Evolutionary conservation across 2,329 filamentous ascomycete genomes (phyloP), one percentile per base, ranked within the genome.

Genomic region (Cylindrodendrum hubeiense): DNA sequence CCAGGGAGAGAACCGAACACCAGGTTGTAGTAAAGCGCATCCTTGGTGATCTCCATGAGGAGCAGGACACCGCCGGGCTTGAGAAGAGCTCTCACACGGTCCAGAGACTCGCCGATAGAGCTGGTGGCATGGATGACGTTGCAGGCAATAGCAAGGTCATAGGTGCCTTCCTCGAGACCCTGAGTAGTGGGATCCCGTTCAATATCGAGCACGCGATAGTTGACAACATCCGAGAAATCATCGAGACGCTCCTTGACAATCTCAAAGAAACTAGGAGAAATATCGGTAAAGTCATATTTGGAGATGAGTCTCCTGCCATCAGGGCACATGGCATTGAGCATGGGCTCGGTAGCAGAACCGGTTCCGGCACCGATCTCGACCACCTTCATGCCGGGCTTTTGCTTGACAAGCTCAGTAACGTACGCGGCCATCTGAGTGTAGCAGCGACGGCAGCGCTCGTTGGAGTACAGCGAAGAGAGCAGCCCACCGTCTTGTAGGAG

Each of bases 271-370:
- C 76, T 78, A 3, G 79, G 56, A 1, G 80, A 80, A 13, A 84
- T 79, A 57, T 86, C 83, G 0, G 84, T 85, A 70, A 78, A 86
- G 3, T 78, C 80, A 60, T 84, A 86, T 9, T 47, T 28, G 22
- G 57, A 64, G 22, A 59, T 43, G 19, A 60, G 21, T 37, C 24
- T 56, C 26, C 26, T 19, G 44, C 51, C 51, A 17, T 50, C 51
- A 9, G 43, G 59, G 3, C 22, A 47, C 26, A 84, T 66, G 9
- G 67, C 60, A 6, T 74, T 65, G 5, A 85, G 66, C 3, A 85
- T 71, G 2, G 60, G 55, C 15, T 75, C 64, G 0, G 83, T 83
- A 1, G 80, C 75, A 10, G 75, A 77, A 3, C 80, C 83, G 2
- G 80, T 83, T 2, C 83, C 83, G 7, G 78, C 82, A 43, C 83